Evolutionary conservation across 345 rosid genomes (phyloP).

Genomic region (Fremontodendron californicum): DNA sequence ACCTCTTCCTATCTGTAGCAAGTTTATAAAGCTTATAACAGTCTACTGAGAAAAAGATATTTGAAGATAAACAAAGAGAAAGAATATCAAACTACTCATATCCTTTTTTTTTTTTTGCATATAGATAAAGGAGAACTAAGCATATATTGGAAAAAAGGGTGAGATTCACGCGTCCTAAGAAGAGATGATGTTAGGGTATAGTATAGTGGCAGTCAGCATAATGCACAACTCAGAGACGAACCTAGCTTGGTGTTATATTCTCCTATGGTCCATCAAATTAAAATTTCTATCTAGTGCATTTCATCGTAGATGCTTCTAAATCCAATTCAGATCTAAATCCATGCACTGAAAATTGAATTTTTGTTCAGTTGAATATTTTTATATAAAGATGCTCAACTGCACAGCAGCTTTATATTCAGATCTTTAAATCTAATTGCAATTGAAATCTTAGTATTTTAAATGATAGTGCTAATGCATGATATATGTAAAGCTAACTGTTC

Average conservation of each 20-base stretch:
- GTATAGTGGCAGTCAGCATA: neutral
- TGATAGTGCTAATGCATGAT: neutral
- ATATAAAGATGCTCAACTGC: neutral
- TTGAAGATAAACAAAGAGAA: slow-evolving; percentile 2
- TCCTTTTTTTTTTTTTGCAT: neutral
- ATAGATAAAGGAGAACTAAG: neutral
- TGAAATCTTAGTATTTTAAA: neutral
- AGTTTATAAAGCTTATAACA: slow-evolving; percentile 6
- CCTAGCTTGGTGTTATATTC: neutral
- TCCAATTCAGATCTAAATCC: neutral
- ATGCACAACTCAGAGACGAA: neutral
- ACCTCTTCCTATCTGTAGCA: slow-evolving; percentile 69
- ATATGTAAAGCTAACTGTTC: neutral
- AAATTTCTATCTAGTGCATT: neutral
- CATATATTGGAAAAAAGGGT: neutral
- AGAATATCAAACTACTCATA: neutral
- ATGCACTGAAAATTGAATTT: neutral
- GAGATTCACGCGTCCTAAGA: neutral
- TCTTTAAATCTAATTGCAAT: neutral
- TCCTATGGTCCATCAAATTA: neutral
- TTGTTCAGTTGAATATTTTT: neutral
- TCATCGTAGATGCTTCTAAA: neutral
- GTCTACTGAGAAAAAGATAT: neutral
- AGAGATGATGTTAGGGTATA: neutral
- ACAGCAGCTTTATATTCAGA: neutral